Evolutionary conservation across 306 rosid genomes (phyloP).

Genomic region (Notholithocarpus densiflorus): DNA sequence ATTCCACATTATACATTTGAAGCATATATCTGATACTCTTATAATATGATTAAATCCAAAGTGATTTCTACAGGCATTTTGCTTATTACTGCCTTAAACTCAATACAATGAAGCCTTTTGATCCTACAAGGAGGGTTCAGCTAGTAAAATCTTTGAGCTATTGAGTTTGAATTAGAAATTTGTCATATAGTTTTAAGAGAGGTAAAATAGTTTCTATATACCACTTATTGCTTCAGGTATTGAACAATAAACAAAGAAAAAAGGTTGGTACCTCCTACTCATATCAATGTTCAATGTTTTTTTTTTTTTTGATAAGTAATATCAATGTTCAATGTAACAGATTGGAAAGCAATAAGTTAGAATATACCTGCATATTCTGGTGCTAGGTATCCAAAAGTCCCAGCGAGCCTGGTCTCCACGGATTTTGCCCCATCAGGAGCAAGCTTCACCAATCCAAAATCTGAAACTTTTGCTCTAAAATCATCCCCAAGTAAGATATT

Average conservation of each 20-base stretch:
- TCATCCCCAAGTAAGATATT: slow-evolving; percentile 90
- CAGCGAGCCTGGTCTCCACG: slow-evolving; percentile 88
- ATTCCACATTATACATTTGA: background rate
- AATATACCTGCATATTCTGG: slow-evolving; percentile 95
- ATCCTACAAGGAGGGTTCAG: background rate
- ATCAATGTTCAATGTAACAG: background rate
- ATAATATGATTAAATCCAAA: background rate
- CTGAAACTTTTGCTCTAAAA: slow-evolving; percentile 86
- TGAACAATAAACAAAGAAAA: background rate
- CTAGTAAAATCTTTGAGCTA: slow-evolving; percentile 9
- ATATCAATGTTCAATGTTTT: background rate
- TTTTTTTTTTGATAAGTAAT: no score
- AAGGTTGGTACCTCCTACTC: background rate
- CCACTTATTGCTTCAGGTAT: background rate
- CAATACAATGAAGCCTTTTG: slow-evolving; percentile 14
- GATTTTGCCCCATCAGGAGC: slow-evolving; percentile 93
- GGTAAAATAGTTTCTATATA: slow-evolving; percentile 6
- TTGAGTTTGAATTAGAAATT: slow-evolving; percentile 8
- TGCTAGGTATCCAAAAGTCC: slow-evolving; percentile 96
- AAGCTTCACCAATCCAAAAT: slow-evolving; percentile 95
- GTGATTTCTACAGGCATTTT: slow-evolving; percentile 5
- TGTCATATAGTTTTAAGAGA: slow-evolving; percentile 1
- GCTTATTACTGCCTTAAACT: slow-evolving; percentile 3
- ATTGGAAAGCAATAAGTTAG: background rate
- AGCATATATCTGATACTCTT: background rate